Percentiles rank a stretch among this genome's conserved stretches.
Conservation (phyloP, 345 rosid species). For the Eucalyptus marginata region DNA sequence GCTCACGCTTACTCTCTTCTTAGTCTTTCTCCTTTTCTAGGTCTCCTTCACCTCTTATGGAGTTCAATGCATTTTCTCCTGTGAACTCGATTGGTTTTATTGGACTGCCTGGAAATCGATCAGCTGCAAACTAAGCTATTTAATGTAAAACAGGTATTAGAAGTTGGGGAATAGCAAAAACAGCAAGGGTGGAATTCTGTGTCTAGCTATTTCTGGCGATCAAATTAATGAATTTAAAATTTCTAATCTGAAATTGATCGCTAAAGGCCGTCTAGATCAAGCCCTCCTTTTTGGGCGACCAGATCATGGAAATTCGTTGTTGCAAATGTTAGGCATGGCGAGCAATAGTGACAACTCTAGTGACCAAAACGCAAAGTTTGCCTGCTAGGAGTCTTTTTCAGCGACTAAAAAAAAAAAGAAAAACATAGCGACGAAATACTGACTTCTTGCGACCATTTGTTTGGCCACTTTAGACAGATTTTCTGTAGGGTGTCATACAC, state of each 20-base stretch:
- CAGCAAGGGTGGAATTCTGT: not conserved
- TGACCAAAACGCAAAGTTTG: not conserved
- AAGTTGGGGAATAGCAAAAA: not conserved
- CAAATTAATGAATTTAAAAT: not conserved
- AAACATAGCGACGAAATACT: too few species aligned
- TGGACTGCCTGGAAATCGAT: rapidly evolving
- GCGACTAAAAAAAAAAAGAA: not conserved
- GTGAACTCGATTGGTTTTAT: too few species aligned
- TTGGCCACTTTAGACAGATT: not conserved
- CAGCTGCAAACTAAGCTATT: not conserved
- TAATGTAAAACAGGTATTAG: not conserved
- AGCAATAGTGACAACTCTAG: not conserved
- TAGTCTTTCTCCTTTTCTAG: too few species aligned
- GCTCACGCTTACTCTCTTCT: too few species aligned
- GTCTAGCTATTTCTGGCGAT: not conserved
- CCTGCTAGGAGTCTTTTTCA: not conserved
- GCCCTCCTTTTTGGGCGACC: not conserved
- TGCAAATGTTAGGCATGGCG: not conserved
- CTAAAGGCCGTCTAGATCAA: not conserved
- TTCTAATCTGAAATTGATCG: not conserved
- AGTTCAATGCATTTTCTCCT: too few species aligned
- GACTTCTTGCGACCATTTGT: not conserved
- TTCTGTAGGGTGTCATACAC: not conserved
- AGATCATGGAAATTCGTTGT: not conserved
- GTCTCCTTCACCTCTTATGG: too few species aligned